Evolutionary conservation across 768 basidiomycete genomes (phyloP), one percentile per base, ranked within the genome.

Genomic region (Mycena alexandri): DNA sequence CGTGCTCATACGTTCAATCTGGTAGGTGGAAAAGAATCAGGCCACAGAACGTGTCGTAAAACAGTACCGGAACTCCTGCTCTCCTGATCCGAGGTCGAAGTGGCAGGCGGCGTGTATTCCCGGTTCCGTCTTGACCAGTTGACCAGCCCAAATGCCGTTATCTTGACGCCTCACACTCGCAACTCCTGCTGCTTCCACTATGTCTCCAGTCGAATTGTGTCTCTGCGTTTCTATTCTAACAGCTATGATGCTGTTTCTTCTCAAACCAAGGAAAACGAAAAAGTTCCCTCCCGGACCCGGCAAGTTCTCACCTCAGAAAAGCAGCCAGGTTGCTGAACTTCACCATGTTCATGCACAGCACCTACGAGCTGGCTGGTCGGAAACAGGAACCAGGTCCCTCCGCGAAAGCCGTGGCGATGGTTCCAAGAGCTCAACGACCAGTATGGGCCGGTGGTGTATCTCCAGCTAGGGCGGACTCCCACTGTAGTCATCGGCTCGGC

Each of bases 381-480:
- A 0, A 87, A 86, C 70, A 73, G 75, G 42, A 78, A 83, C 61
- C 82, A 86, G 61, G 73, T 86, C 21, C 85, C 85, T 8, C 62
- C 71, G 5, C 65, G 78, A 25, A 83, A 85, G 68, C 84, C 85
- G 0, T 87, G 86, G 86, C 72, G 76, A 33, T 83, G 80, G 72
- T 86, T 85, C 65, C 78, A 80, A 25, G 80, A 83, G 51, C 86
- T 85, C 82, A 84, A 81, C 62, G 75, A 71, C 21, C 73, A 79
- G 64, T 85, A 86, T 68, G 86, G 86, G 17, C 51, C 36, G 17
- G 42, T 68, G 13, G 48, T 64, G 24, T 54, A 44, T 25, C 46
- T 46, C 5, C 51, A 43, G 46, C 41, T 63, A 33, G 51, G 61
- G 12, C 63, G 51, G 5, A 59, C 53, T 34, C 63, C 53, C 9